Base-by-base conservation (phyloP, 2,329 filamentous ascomycete genomes). In the Aureobasidium lini region DNA sequence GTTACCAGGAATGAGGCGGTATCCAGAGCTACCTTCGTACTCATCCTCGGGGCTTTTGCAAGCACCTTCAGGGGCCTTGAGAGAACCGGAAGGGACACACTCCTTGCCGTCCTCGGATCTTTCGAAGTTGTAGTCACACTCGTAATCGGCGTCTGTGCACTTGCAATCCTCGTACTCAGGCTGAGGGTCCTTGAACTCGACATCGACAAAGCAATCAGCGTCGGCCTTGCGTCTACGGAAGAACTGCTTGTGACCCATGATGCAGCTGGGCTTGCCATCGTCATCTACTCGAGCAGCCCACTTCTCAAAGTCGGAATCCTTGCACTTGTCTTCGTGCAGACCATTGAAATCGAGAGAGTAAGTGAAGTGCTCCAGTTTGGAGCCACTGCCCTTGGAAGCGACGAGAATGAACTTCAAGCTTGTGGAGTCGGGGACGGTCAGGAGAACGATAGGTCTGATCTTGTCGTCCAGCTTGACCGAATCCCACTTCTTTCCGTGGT, bases 191-290 rank as follows among this genome's bases (percentile, higher is more conserved):
- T 90, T 85, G 76, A 96, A 96, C 57, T 93, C 84, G 62, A 89
- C 81, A 66, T 89, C 88, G 66, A 97, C 81, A 71, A 96, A 95
- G 74, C 95, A 99, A 62, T 95, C 84, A 16, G 89, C 87, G 66
- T 89, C 83, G 70, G 90, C 88, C 78, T 95, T 97, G 66, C 94
- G 86, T 64, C 94, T 85, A 58, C 79, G 82, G 73, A 88, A 99
- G 63, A 83, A 90, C 70, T 97, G 93, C 68, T 87, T 95, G 71
- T 96, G 92, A 18, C 94, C 94, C 93, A 99, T 97, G 64, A 99
- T 79, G 71, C 94, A 99, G 53, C 86, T 89, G 2, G 92, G 82
- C 54, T 95, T 82, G 34, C 88, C 88, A 23, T 96, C 82, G 32
- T 88, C 82, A 69, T 95, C 87, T 39, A 89, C 81, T 15, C 92